These are phyloP conservation scores for Limnanthes douglasii DNA, from an alignment of 345 rosid genomes.

Conservation along the genomic window DNA sequence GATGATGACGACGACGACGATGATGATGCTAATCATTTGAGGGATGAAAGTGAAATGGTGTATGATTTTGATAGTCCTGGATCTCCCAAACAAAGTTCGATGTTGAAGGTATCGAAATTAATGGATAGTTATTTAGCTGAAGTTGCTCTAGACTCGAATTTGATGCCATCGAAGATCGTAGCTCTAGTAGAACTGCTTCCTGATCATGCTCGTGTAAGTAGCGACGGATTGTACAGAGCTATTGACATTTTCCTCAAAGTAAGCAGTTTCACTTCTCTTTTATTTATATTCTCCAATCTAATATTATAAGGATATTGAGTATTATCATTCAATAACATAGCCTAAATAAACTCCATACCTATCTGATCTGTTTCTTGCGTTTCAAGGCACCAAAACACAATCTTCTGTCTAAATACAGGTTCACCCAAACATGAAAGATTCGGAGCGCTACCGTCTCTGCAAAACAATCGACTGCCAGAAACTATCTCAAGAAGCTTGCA, in stretches of 20 bases:
- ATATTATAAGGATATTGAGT: background rate
- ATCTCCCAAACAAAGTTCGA: conserved; percentile 90
- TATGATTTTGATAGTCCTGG: conserved; percentile 86
- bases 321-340: too few species aligned
- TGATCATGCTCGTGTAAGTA: conserved; percentile 80
- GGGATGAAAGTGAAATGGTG: conserved; percentile 72
- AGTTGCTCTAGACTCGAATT: conserved; percentile 70
- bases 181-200: conserved; percentile 80
- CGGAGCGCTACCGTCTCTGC: conserved; percentile 82
- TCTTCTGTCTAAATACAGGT: too few species aligned
- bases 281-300: background rate
- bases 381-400: too few species aligned
- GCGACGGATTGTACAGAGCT: conserved; percentile 90
- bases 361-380: too few species aligned
- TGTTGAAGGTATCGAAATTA: conserved; percentile 84
- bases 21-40: conserved; percentile 38
- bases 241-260: conserved; percentile 88
- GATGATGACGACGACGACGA: conserved; percentile 69
- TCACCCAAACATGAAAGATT: conserved; percentile 80
- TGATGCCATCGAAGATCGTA: conserved; percentile 64
- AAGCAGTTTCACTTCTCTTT: conserved; percentile 4
- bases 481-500: conserved; percentile 20
- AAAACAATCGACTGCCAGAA: conserved; percentile 77
- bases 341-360: too few species aligned
- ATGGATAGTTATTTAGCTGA: conserved; percentile 84